A percentile compares a stretch with the other conserved stretches of the same genome.
phyloP scores from a whole-genome alignment of 768 basidiomycete genomes.

The Tricholoma sp. region DNA sequence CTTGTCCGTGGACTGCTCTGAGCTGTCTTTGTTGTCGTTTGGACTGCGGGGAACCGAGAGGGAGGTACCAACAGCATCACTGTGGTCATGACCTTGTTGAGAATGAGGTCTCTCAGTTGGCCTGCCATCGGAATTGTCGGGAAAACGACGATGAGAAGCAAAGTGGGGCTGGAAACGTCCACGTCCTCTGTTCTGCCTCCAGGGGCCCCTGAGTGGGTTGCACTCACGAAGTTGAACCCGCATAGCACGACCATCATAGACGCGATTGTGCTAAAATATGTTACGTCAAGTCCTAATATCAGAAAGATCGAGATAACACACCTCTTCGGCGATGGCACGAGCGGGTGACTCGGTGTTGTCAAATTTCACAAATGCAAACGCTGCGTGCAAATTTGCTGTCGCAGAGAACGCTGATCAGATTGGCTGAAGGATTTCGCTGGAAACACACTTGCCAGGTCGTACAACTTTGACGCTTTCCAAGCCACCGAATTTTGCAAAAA shows the following conservation, averaged over 20 bases:
- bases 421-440: neutral
- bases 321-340: constrained; percentile 65
- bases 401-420: neutral
- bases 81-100: constrained; percentile 4
- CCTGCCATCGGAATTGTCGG: constrained; percentile 15
- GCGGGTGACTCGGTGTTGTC: constrained; percentile 57
- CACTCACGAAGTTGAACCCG: constrained; percentile 73
- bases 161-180: constrained; percentile 31
- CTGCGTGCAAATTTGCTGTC: constrained; percentile 57
- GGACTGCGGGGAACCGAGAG: neutral
- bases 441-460: constrained; percentile 46
- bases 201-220: constrained; percentile 49
- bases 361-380: constrained; percentile 78
- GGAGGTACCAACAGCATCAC: neutral
- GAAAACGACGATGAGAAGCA: constrained; percentile 21
- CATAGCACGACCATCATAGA: constrained; percentile 65
- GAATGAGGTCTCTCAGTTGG: constrained; percentile 8
- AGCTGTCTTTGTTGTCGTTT: neutral
- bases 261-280: constrained; percentile 58
- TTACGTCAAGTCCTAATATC: constrained; percentile 3
- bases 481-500: constrained; percentile 63
- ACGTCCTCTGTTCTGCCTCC: constrained; percentile 41
- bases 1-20: constrained; percentile 6
- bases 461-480: constrained; percentile 64
- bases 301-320: constrained; percentile 18